Conservation (phyloP, 108 stramenopile genomes). For the Cyclotella kingstonii region DNA sequence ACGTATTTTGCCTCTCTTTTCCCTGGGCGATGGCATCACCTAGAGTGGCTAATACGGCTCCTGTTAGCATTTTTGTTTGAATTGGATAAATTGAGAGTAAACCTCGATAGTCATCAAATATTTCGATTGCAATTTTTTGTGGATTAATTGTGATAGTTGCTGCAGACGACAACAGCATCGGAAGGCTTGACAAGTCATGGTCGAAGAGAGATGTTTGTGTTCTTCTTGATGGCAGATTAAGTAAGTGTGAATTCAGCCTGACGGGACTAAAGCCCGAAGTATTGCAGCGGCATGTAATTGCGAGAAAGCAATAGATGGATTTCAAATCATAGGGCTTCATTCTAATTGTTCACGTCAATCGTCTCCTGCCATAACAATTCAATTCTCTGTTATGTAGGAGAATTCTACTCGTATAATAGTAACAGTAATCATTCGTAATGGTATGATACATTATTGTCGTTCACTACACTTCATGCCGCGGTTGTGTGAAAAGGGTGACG, state of each 20-base stretch:
- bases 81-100: constrained; percentile 42
- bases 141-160: not conserved
- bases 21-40: constrained; percentile 70
- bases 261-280: not conserved
- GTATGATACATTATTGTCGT: too few species aligned
- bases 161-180: not conserved
- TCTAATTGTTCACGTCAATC: too few species aligned
- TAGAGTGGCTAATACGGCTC: constrained; percentile 49
- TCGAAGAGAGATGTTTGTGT: not conserved
- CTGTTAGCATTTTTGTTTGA: constrained; percentile 70
- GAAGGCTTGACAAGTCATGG: not conserved
- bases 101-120: not conserved
- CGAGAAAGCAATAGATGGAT: too few species aligned
- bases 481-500: too few species aligned
- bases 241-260: not conserved
- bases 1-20: constrained; percentile 33
- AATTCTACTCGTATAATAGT: too few species aligned
- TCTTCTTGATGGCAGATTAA: not conserved
- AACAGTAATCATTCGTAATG: too few species aligned
- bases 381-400: too few species aligned
- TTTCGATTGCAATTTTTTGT: not conserved
- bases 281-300: too few species aligned
- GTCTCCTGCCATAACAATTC: too few species aligned
- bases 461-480: too few species aligned
- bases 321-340: too few species aligned